Base-by-base conservation (phyloP, 257 asterid genomes). In the Datura wrightii region DNA sequence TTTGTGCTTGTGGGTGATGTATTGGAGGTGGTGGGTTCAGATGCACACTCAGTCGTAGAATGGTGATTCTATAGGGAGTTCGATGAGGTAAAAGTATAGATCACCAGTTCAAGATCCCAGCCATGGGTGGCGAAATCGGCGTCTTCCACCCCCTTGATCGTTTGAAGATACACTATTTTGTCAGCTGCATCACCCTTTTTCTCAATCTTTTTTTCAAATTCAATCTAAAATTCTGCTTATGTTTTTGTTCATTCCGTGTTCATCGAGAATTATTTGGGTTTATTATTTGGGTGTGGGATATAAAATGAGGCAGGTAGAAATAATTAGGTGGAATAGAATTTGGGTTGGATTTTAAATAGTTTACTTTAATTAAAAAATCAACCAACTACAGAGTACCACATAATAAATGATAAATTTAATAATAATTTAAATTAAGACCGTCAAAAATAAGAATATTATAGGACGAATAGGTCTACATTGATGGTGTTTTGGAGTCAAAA, bases 41-140 rank as follows among this genome's bases (percentile, higher is more conserved):
- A 42, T 48, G 82, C 4, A 56, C 86, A 10, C 24, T 63, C 14
- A 44, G 87, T 2, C 62, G 82, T 14, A 65, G 83, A 4, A 90
- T 76, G 39, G 87, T 36, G 1, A 88, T 84, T 5, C 83, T 70
- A 31, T 65, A 84, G 59, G 78, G 44, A 56, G 44, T 78, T 88
- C 42, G 86, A 55, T 83, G 90, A 85, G 42, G 96, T 94, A 69
- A 94, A 90, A 37, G 95, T 87, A 3, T 97, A 94, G 59, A 96
- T 90, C 65, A 98, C 99, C 58, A 80, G 90, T 83, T 96, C 97
- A 78, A 95, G 97, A 93, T 95, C 96, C 99, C 99, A 95, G 54
- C 91, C 90, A 86, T 94, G 97, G 66, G 98, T 98, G 85, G 96
- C 85, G 65, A 95, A 91, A 88, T 95, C 98, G 63, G 93, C 79